These are phyloP conservation scores for Gossypium turneri DNA, from an alignment of 345 rosid species.

Conservation along the genomic window DNA sequence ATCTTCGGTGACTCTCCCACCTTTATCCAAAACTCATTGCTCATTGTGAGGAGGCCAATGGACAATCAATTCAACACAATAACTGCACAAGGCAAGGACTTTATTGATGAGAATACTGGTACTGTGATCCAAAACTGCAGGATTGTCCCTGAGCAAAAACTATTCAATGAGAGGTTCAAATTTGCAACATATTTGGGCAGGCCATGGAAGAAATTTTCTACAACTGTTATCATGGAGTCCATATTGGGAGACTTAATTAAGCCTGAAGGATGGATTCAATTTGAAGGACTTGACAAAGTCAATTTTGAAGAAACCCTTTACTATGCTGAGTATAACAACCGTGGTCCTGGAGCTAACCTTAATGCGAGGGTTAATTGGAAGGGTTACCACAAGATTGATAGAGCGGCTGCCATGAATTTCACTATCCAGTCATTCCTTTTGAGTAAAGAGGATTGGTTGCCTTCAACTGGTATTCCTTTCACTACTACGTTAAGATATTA, in stretches of 20 bases:
- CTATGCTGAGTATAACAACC: not conserved
- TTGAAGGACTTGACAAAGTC: not conserved
- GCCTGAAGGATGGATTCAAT: slow-evolving; percentile 42
- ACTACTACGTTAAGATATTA: not conserved
- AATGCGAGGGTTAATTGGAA: not conserved
- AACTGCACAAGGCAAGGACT: not conserved
- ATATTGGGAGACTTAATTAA: slow-evolving; percentile 49
- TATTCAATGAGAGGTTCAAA: slow-evolving; percentile 27
- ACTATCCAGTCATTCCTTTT: not conserved
- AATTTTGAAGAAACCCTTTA: not conserved
- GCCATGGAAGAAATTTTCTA: slow-evolving; percentile 52
- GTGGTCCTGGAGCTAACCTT: not conserved
- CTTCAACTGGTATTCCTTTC: not conserved
- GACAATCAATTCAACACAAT: not conserved
- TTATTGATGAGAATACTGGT: slow-evolving; percentile 29
- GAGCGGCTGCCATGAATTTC: not conserved
- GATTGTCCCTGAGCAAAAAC: slow-evolving; percentile 49
- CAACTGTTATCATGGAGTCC: slow-evolving; percentile 50
- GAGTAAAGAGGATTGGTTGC: not conserved
- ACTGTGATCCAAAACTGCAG: slow-evolving; percentile 56
- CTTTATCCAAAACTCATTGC: not conserved
- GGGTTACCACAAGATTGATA: not conserved
- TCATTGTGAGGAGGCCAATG: not conserved
- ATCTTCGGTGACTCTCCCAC: not conserved
- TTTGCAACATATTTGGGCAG: slow-evolving; percentile 46